Conservation (phyloP, 2,329 filamentous ascomycete genomes). For the Xylaria sp. region DNA sequence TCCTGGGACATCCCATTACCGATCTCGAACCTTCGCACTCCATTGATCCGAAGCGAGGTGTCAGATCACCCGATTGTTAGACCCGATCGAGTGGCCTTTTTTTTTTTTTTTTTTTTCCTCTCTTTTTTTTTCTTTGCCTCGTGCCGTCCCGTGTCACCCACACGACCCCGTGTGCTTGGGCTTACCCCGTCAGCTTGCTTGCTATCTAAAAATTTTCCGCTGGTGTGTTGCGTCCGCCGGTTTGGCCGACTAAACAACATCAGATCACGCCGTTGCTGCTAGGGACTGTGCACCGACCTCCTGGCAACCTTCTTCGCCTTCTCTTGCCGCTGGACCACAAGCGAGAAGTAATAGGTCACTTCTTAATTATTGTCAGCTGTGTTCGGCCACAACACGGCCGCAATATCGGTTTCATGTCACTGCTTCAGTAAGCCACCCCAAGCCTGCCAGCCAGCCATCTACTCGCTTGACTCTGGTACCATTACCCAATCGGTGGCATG, state of each 20-base stretch:
- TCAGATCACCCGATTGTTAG: conserved; percentile 26
- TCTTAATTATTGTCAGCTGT: conserved; percentile 32
- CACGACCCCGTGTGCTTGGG: conserved; percentile 18
- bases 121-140: neutral
- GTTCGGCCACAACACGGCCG: conserved; percentile 17
- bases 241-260: conserved; percentile 3
- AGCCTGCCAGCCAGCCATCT: conserved; percentile 20
- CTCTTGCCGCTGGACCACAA: conserved; percentile 25
- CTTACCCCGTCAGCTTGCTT: conserved; percentile 17
- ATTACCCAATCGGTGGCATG: conserved; percentile 23
- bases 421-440: conserved; percentile 39
- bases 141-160: conserved; percentile 27
- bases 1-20: conserved; percentile 2
- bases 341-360: conserved; percentile 30
- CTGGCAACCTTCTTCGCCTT: conserved; percentile 27
- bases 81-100: neutral
- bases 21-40: conserved; percentile 3
- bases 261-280: conserved; percentile 12
- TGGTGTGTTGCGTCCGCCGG: conserved; percentile 4
- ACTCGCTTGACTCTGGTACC: conserved; percentile 17
- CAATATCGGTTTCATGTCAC: conserved; percentile 35
- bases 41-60: conserved; percentile 13
- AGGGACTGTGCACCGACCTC: neutral
- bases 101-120: neutral
- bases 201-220: neutral